phyloP scores from a whole-genome alignment of 2,329 filamentous ascomycete genomes.

The Davidsoniella virescens region DNA sequence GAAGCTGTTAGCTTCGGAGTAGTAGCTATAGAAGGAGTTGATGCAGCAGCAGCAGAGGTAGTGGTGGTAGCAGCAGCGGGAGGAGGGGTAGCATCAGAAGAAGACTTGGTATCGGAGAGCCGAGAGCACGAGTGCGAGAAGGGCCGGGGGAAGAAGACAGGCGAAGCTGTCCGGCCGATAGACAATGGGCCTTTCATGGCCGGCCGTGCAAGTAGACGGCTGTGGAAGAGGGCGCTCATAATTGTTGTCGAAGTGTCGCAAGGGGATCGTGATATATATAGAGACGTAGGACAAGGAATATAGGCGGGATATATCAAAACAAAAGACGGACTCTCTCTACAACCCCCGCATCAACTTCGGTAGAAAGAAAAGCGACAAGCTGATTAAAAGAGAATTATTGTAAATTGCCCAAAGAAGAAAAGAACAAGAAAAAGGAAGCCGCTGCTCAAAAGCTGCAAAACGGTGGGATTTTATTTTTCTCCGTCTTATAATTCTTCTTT shows the following conservation, averaged over 20 bases:
- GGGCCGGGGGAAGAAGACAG: constrained; percentile 13
- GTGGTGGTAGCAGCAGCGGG: background rate
- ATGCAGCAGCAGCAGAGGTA: background rate
- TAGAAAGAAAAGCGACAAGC: background rate
- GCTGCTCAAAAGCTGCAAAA: too few relatives aligned
- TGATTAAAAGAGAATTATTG: too few relatives aligned
- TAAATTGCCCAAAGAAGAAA: too few relatives aligned
- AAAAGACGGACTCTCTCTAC: background rate
- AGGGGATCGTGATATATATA: background rate
- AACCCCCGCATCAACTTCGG: background rate
- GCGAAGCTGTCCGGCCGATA: background rate
- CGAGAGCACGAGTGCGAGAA: constrained; percentile 14
- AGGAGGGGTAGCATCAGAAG: background rate
- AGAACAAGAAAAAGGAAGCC: too few relatives aligned
- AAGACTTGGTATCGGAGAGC: constrained; percentile 6
- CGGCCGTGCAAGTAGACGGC: constrained; percentile 10
- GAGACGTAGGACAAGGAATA: background rate
- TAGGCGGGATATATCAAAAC: too few relatives aligned
- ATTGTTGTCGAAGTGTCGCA: background rate
- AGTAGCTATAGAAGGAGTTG: background rate
- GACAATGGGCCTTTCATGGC: constrained; percentile 5
- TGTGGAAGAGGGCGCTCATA: constrained; percentile 13
- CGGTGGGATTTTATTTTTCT: background rate
- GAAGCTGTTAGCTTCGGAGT: background rate
- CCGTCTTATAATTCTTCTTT: background rate